These are phyloP conservation scores for Cucurbita ficifolia DNA, from an alignment of 306 rosid species.

Conservation along the genomic window DNA sequence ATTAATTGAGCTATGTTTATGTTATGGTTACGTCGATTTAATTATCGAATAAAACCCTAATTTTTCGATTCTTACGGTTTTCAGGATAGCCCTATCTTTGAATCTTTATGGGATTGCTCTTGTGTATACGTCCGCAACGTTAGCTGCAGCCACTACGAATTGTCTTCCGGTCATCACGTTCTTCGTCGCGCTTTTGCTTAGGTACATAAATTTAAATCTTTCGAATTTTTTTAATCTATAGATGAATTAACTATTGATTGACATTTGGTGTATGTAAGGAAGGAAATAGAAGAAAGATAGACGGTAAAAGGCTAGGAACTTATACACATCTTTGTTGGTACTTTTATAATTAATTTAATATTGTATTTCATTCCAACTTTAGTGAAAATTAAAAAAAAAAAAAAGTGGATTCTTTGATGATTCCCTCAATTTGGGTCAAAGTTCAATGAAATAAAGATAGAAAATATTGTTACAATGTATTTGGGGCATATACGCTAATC, in stretches of 20 bases:
- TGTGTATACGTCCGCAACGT: conserved; percentile 56
- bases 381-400: neutral
- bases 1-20: neutral
- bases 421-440: neutral
- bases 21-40: too few species aligned
- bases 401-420: neutral
- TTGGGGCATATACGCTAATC: neutral
- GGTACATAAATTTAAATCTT: conserved; percentile 14
- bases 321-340: neutral
- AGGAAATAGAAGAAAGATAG: neutral
- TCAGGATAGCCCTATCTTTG: conserved; percentile 50
- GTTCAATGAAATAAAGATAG: neutral
- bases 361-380: neutral
- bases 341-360: neutral
- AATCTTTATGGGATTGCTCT: conserved; percentile 51
- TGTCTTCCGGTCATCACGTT: conserved; percentile 73
- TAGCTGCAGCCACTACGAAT: conserved; percentile 68
- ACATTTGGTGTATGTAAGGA: too few species aligned
- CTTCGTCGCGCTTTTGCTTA: conserved; percentile 51
- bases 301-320: neutral
- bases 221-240: neutral
- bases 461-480: neutral
- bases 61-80: neutral
- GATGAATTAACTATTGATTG: too few species aligned
- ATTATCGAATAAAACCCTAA: too few species aligned